phyloP scores from a whole-genome alignment of 1,139 yeast genomes.

The Suhomyces panamericanus region DNA sequence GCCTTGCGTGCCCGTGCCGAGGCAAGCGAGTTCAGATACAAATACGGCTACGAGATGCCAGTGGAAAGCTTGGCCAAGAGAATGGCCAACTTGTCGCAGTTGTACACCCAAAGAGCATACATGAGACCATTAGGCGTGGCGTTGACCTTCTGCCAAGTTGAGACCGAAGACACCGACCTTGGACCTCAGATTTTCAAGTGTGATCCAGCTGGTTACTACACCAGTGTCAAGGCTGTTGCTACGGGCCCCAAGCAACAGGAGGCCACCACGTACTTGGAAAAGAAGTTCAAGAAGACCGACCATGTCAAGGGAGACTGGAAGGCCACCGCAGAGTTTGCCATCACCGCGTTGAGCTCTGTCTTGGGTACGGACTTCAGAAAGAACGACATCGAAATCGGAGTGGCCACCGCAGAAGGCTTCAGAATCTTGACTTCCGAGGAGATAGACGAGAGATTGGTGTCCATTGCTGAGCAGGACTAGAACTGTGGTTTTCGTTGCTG shows the following conservation, averaged over 20 bases:
- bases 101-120: slow-evolving; percentile 97
- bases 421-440: slow-evolving; percentile 76
- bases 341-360: slow-evolving; percentile 79
- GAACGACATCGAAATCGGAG: slow-evolving; percentile 90
- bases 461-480: slow-evolving; percentile 95
- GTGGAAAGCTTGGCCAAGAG: slow-evolving; percentile 91
- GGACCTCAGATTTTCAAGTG: slow-evolving; percentile 94
- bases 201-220: slow-evolving; percentile 96
- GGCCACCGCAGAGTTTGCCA: slow-evolving; percentile 85
- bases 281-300: slow-evolving; percentile 80
- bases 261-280: slow-evolving; percentile 86
- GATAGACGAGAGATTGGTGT: slow-evolving; percentile 88
- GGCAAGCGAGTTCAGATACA: slow-evolving; percentile 92
- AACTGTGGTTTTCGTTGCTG: slow-evolving; percentile 89
- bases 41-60: slow-evolving; percentile 96
- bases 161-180: slow-evolving; percentile 64
- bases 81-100: slow-evolving; percentile 92
- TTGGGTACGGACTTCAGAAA: slow-evolving; percentile 92
- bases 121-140: slow-evolving; percentile 98
- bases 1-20: slow-evolving; percentile 89
- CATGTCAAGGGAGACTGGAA: slow-evolving; percentile 83
- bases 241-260: slow-evolving; percentile 98
- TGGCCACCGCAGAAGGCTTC: slow-evolving; percentile 73
- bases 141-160: slow-evolving; percentile 72
- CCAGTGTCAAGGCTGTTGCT: slow-evolving; percentile 89